Evolutionary conservation across 106 monocot genomes (phyloP), one percentile per base, ranked within the genome.

Genomic region (Iris macrosiphon): DNA sequence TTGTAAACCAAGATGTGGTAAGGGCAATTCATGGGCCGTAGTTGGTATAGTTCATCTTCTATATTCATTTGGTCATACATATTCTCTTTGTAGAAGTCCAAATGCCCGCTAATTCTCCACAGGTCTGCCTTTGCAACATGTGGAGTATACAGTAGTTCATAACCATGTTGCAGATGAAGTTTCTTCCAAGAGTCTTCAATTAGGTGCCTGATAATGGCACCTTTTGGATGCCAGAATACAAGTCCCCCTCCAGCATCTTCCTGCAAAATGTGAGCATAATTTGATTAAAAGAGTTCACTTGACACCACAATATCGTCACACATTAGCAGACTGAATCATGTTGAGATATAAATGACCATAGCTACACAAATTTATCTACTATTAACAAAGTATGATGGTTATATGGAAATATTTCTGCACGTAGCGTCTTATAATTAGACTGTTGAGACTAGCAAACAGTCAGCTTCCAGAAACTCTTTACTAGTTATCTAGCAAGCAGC

Each of bases 151-250:
- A 89, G 68, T 48, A 95, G 77, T 13, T 89, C 78, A 69, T 95
- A 95, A 30, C 82, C 82, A 69, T 34, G 76, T 48, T 85, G 85
- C 49, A 89, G 38, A 72, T 95, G 95, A 49, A 74, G 63, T 64
- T 77, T 82, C 40, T 85, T 95, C 85, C 89, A 95, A 25, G 79
- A 95, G 63, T 89, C 95, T 79, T 89, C 89, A 76, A 95, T 85
- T 12, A 85, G 48, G 65, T 95, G 81, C 62, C 95, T 73, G 37
- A 95, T 39, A 16, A 77, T 82, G 26, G 89, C 81, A 71, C 95
- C 95, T 66, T 95, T 95, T 63, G 89, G 95, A 70, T 95, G 95
- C 95, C 95, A 95, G 40, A 95, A 95, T 43, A 89, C 95, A 31
- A 95, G 63, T 15, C 85, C 95, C 12, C 89, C 79, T 62, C 95